These are phyloP conservation scores for Saccharomyces hybrid DNA, from an alignment of 1,139 yeast genomes.

Conservation along the genomic window DNA sequence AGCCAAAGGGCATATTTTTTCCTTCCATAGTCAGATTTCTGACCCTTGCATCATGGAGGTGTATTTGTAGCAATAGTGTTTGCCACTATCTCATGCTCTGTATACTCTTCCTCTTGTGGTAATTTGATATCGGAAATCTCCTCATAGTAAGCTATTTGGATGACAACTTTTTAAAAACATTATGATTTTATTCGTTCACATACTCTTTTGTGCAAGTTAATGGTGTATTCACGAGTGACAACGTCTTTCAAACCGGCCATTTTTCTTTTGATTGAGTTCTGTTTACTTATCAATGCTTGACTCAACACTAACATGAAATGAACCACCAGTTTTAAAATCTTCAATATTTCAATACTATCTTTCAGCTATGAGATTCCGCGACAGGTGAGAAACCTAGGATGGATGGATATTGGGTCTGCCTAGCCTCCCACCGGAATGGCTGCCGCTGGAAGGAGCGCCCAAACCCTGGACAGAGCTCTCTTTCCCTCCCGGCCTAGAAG, in stretches of 20 bases:
- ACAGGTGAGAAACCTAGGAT: not conserved
- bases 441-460: not conserved
- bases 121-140: not conserved
- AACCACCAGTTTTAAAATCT: not conserved
- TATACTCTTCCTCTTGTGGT: not conserved
- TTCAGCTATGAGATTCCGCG: not conserved
- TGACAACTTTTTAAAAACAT: not conserved
- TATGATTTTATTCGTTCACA: conserved; percentile 34
- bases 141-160: not conserved
- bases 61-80: not conserved
- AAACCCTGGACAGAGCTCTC: not conserved
- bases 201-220: conserved; percentile 99
- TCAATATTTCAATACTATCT: conserved; percentile 9
- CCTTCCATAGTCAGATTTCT: not conserved
- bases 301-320: not conserved
- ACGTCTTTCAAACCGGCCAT: conserved; percentile 97
- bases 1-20: not conserved
- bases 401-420: not conserved
- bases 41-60: too few relatives aligned
- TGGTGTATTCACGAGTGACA: conserved; percentile 99
- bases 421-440: not conserved
- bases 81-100: not conserved
- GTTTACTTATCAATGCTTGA: not conserved
- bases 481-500: not conserved
- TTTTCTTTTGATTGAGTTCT: conserved; percentile 41